These are phyloP conservation scores for Metschnikowia proteae DNA, from an alignment of 805 yeast genomes.

Conservation along the genomic window DNA sequence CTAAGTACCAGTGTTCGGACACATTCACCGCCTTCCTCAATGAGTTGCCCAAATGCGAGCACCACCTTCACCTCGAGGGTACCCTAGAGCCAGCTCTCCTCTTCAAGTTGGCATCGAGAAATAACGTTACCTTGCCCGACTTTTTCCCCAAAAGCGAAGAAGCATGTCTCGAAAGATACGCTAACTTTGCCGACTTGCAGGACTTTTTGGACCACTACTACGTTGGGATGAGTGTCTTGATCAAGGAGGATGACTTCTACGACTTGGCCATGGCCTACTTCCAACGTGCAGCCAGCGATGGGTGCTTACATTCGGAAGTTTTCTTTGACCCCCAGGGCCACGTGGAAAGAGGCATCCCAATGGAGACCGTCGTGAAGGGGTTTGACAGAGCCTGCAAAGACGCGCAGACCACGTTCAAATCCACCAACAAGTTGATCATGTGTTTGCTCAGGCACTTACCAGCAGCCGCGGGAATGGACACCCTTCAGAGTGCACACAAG, in stretches of 20 bases:
- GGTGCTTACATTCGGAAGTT: conserved; percentile 66
- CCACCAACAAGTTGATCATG: conserved; percentile 73
- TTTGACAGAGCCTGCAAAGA: conserved; percentile 63
- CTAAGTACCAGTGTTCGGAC: conserved; percentile 13
- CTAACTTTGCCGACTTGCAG: conserved; percentile 62
- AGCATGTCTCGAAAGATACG: conserved; percentile 52
- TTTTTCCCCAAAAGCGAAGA: conserved; percentile 58
- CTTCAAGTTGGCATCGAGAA: conserved; percentile 65
- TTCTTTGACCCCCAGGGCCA: conserved; percentile 88
- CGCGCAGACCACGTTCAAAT: conserved; percentile 57
- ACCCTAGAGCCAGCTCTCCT: conserved; percentile 73
- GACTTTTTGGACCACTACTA: conserved; percentile 78
- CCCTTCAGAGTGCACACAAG: conserved; percentile 51
- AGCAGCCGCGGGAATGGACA: conserved; percentile 51
- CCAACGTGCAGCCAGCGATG: conserved; percentile 53
- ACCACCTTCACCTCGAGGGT: conserved; percentile 82
- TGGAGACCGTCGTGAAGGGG: conserved; percentile 62
- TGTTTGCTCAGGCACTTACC: conserved; percentile 77
- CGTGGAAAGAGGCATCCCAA: conserved; percentile 57
- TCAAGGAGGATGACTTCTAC: conserved; percentile 66
- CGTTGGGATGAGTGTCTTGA: conserved; percentile 74
- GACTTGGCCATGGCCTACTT: conserved; percentile 77
- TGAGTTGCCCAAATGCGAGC: conserved; percentile 84
- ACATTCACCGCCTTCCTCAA: conserved; percentile 48
- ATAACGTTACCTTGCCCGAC: conserved; percentile 56